These are phyloP conservation scores for Inga leiocalycina DNA, from an alignment of 306 rosid species.

Conservation along the genomic window DNA sequence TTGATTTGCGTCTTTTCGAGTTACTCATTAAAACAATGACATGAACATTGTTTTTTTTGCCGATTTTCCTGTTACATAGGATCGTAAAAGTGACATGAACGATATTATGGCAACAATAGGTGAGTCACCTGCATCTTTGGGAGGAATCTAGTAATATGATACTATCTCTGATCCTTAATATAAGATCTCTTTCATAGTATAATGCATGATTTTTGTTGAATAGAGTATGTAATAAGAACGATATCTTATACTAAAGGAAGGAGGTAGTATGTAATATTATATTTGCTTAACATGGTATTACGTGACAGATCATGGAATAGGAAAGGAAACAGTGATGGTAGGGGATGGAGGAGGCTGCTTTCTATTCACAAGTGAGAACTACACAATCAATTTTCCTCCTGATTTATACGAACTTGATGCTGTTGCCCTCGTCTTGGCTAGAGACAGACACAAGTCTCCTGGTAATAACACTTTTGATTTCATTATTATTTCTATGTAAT, in stretches of 20 bases:
- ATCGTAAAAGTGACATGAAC: slow-evolving; percentile 46
- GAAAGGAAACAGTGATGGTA: slow-evolving; percentile 53
- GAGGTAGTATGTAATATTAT: background rate
- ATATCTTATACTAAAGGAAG: too few species aligned
- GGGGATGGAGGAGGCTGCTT: slow-evolving; percentile 61
- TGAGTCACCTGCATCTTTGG: slow-evolving; percentile 15
- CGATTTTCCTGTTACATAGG: slow-evolving; percentile 34
- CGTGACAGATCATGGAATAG: slow-evolving; percentile 52
- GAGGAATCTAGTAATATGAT: background rate
- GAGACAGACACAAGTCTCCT: slow-evolving; percentile 41
- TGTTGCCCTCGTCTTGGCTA: slow-evolving; percentile 59
- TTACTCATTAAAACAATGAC: background rate
- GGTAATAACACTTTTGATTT: slow-evolving; percentile 32
- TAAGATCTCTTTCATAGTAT: too few species aligned
- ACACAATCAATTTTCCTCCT: slow-evolving; percentile 29
- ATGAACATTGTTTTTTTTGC: background rate
- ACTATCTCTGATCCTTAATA: too few species aligned
- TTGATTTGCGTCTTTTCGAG: background rate
- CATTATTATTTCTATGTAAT: background rate
- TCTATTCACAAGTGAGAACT: slow-evolving; percentile 34
- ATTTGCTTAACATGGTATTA: background rate
- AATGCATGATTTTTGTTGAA: too few species aligned
- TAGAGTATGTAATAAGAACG: too few species aligned
- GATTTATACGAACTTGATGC: slow-evolving; percentile 39
- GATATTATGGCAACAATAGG: slow-evolving; percentile 44